phyloP scores from a whole-genome alignment of 495 filamentous ascomycete genomes.

The Halenospora varia region DNA sequence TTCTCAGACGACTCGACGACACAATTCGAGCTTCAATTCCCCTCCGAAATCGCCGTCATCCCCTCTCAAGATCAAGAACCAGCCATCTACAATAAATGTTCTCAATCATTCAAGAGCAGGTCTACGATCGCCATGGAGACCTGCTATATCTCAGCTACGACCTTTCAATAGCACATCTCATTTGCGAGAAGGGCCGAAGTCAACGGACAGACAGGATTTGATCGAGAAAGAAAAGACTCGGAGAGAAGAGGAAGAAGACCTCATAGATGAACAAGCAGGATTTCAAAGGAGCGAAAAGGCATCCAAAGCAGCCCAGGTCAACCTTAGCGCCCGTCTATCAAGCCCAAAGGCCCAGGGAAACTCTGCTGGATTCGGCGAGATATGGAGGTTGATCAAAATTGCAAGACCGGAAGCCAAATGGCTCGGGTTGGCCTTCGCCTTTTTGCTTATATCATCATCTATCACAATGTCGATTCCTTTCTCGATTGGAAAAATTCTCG shows the following conservation, averaged over 20 bases:
- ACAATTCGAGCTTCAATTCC: constrained; percentile 11
- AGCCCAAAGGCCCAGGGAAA: constrained; percentile 67
- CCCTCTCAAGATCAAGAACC: not conserved
- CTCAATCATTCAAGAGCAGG: not conserved
- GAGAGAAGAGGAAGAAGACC: constrained; percentile 24
- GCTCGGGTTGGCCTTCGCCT: constrained; percentile 74
- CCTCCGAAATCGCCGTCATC: constrained; percentile 1
- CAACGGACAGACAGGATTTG: constrained; percentile 22
- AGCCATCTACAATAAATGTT: not conserved
- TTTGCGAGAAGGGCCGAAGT: constrained; percentile 15
- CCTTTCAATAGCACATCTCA: constrained; percentile 20
- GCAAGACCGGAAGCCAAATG: constrained; percentile 77
- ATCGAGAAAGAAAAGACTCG: constrained; percentile 22
- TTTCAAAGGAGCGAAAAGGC: constrained; percentile 59
- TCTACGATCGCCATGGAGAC: constrained; percentile 20
- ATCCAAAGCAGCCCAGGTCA: constrained; percentile 80
- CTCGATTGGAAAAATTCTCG: constrained; percentile 92
- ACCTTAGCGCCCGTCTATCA: constrained; percentile 78
- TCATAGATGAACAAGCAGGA: constrained; percentile 9
- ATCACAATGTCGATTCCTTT: constrained; percentile 96
- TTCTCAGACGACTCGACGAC: not conserved
- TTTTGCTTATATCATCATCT: constrained; percentile 79
- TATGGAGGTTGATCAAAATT: constrained; percentile 85
- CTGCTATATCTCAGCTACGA: constrained; percentile 23
- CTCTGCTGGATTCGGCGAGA: constrained; percentile 65